These are phyloP conservation scores for Ilyonectria sp. DNA, from an alignment of 2,329 filamentous ascomycete species.

Conservation along the genomic window DNA sequence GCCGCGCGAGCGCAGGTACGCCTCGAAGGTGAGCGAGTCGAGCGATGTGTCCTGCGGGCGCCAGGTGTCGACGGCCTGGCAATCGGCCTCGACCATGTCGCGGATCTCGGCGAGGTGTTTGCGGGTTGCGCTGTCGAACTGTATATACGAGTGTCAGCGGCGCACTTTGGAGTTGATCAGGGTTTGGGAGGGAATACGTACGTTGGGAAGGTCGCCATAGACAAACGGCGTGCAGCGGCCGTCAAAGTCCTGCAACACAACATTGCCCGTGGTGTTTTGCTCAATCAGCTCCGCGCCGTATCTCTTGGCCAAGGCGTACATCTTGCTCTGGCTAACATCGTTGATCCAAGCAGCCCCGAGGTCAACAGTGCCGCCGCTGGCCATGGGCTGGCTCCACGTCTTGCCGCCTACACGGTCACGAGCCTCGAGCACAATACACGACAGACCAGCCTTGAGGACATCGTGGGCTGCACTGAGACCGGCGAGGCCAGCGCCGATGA, in stretches of 20 bases:
- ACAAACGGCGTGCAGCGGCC: constrained; percentile 43
- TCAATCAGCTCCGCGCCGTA: constrained; percentile 59
- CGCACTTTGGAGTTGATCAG: fast-evolving
- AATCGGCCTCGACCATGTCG: constrained; percentile 49
- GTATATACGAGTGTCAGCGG: not conserved
- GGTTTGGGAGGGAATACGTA: constrained; percentile 18
- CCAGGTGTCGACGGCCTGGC: constrained; percentile 45
- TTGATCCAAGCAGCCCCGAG: constrained; percentile 74
- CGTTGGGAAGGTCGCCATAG: constrained; percentile 35
- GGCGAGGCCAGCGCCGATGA: constrained; percentile 62
- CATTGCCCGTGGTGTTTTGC: constrained; percentile 63
- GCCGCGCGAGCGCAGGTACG: constrained; percentile 45
- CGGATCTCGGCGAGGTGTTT: constrained; percentile 40
- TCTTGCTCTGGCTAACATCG: constrained; percentile 64
- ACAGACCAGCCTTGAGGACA: constrained; percentile 53
- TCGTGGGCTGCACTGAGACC: constrained; percentile 54
- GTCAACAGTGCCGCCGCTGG: constrained; percentile 59
- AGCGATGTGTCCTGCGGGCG: constrained; percentile 38
- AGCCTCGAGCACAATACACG: constrained; percentile 63
- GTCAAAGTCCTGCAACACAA: constrained; percentile 58
- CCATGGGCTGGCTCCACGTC: constrained; percentile 56
- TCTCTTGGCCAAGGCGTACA: constrained; percentile 57
- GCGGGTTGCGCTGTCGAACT: constrained; percentile 31
- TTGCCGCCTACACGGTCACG: constrained; percentile 66
- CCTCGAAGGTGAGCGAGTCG: constrained; percentile 50